A percentile compares a stretch with the other conserved stretches of the same genome.
These are phyloP conservation scores for Pistacia vera DNA, from an alignment of 345 rosid genomes.

Conservation along the genomic window DNA sequence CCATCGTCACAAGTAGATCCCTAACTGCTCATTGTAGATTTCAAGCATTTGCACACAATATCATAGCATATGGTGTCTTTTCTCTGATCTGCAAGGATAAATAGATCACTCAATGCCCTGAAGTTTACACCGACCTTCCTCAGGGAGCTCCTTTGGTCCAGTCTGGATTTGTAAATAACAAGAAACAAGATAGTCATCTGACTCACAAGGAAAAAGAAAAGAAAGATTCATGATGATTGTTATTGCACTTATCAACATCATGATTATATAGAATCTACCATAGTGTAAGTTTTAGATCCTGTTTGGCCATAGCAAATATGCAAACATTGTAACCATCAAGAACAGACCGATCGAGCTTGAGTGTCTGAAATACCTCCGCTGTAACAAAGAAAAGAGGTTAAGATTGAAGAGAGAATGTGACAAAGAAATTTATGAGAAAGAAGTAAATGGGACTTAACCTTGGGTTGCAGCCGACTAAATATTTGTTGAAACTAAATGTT, in stretches of 20 bases:
- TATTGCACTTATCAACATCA: constrained; percentile 2
- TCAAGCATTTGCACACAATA: constrained; percentile 94
- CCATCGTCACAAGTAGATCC: constrained; percentile 89
- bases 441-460: constrained; percentile 46
- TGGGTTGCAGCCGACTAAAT: constrained; percentile 78
- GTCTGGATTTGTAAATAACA: constrained; percentile 51
- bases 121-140: constrained; percentile 90
- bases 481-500: constrained; percentile 86
- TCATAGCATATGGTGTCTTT: constrained; percentile 61
- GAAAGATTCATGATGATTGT: not conserved
- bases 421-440: constrained; percentile 1
- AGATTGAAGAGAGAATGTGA: constrained; percentile 15
- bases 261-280: constrained; percentile 49
- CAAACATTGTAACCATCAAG: constrained; percentile 99
- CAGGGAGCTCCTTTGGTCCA: constrained; percentile 83
- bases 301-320: constrained; percentile 99
- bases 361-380: constrained; percentile 90
- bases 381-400: constrained; percentile 31
- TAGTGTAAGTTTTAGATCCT: constrained; percentile 90
- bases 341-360: constrained; percentile 79
- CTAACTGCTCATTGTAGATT: constrained; percentile 95
- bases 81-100: constrained; percentile 70
- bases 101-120: constrained; percentile 86
- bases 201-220: not conserved
- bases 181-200: constrained; percentile 7